Percentiles rank a stretch among this genome's conserved stretches.
phyloP scores from a whole-genome alignment of 805 yeast species.

The Kodamaea jinghongensis region DNA sequence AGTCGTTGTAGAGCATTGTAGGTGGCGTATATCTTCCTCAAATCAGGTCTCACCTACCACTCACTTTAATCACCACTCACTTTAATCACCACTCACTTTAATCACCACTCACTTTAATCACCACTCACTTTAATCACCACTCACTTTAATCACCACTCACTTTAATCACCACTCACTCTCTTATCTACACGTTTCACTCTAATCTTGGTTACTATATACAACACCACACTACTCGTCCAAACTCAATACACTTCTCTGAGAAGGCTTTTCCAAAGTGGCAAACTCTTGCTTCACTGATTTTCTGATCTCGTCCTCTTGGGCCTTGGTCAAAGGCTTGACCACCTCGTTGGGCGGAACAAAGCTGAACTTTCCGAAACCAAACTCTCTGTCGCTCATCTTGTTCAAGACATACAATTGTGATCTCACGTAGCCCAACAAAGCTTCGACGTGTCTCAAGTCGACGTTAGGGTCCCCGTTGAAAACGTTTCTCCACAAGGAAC shows the following conservation, averaged over 20 bases:
- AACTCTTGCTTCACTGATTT: conserved; percentile 51
- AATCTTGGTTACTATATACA: conserved; percentile 1
- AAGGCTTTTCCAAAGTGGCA: conserved; percentile 55
- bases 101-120: too few species aligned
- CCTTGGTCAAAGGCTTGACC: conserved; percentile 66
- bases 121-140: background rate
- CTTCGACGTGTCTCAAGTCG: conserved; percentile 82
- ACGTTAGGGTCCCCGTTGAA: conserved; percentile 81
- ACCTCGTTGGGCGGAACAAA: conserved; percentile 81
- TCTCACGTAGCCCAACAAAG: conserved; percentile 84
- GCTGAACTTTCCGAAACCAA: conserved; percentile 84
- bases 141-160: background rate
- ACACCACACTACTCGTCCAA: conserved; percentile 33
- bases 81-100: too few species aligned
- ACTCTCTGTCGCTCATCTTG: conserved; percentile 84
- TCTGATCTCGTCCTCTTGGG: conserved; percentile 57
- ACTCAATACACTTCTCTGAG: conserved; percentile 48
- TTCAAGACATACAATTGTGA: conserved; percentile 85
- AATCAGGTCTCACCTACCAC: too few species aligned
- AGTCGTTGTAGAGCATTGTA: too few species aligned
- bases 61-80: too few species aligned
- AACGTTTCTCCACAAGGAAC: conserved; percentile 86
- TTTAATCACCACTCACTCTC: background rate
- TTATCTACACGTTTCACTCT: too few species aligned
- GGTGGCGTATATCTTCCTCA: too few species aligned